Percentiles rank a stretch among this genome's conserved stretches.
These are phyloP conservation scores for Globisporangium mamillatum DNA, from an alignment of 352 stramenopile species.

Conservation along the genomic window DNA sequence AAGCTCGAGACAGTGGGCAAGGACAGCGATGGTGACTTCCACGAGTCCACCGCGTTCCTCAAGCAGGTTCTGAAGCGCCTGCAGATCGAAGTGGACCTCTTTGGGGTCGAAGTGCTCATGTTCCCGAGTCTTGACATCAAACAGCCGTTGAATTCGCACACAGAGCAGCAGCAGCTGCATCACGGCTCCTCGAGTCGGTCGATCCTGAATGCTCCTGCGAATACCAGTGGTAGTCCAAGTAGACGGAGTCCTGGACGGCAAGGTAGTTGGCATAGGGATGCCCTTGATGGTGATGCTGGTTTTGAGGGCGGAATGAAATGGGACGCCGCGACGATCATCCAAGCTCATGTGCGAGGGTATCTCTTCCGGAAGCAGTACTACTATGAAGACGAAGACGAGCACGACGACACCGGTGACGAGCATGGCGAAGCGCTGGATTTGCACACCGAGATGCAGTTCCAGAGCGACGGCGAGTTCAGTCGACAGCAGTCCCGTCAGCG, in stretches of 20 bases:
- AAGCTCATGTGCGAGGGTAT: conserved; percentile 16
- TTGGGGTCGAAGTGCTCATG: conserved; percentile 47
- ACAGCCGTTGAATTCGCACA: conserved; percentile 15
- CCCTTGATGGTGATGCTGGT: background rate
- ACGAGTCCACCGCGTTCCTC: conserved; percentile 23
- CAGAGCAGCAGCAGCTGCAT: conserved; percentile 7
- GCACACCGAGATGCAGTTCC: conserved; percentile 13
- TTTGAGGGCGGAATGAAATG: background rate
- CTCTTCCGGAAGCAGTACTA: conserved; percentile 20
- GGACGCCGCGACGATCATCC: conserved; percentile 9
- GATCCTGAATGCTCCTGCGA: background rate
- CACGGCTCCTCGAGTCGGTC: background rate
- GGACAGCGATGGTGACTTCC: conserved; percentile 1
- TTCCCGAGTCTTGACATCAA: conserved; percentile 43
- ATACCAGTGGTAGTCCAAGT: background rate
- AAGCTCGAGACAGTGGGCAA: background rate
- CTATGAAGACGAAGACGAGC: background rate
- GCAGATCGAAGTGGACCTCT: conserved; percentile 55
- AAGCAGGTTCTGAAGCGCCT: conserved; percentile 35
- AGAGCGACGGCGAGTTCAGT: conserved; percentile 6
- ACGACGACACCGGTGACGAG: background rate
- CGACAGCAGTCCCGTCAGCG: background rate
- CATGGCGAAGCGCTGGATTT: conserved; percentile 4
- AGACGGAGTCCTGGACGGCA: background rate
- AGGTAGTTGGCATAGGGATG: background rate